Base-by-base conservation (phyloP, 208 protist genomes). In the Strigomonas culicis region DNA sequence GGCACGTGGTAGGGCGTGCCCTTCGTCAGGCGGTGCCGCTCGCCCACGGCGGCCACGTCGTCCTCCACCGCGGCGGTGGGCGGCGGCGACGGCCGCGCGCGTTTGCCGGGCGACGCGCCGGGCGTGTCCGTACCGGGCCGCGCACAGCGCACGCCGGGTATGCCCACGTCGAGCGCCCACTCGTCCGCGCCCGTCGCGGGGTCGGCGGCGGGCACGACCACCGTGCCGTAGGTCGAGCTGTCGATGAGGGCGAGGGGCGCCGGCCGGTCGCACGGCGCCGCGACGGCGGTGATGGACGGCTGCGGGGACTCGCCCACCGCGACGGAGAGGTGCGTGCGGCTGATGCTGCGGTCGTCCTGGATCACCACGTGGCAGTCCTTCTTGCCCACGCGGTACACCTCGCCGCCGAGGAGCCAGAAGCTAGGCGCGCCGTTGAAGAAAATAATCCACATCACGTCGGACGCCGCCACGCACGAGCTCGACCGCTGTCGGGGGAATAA, bases 371-470 rank as follows among this genome's bases (percentile, higher is more conserved):
- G 66, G 56, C 84, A 90, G 62, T 86, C 77, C 43, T 73, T 75
- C 55, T 75, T 82, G 27, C 89, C 89, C 2, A 81, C 75, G 0
- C 74, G 70, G 73, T 93, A 95, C 13, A 67, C 36, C 52, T 72
- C 59, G 21, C 77, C 86, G 11, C 75, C 70, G 1, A 85, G 28
- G 24, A 95, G 79, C 77, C 89, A 91, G 57, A 83, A 89, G 21
- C 66, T 71, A 0, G 82, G 75, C 27, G 65, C 41, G 17, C 66
- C 72, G 10, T 89, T 66, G 7, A 87, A 84, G 49, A 83, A 91
- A 2, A 95, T 79, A 47, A 95, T 74, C 86, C 88, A 95, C 88
- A 95, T 94, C 2, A n/a, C n/a, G n/a, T n/a, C n/a, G n/a, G n/a
- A n/a, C n/a, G n/a, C n/a, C n/a, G n/a, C n/a, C n/a, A n/a, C n/a